phyloP scores from a whole-genome alignment of 371 early-diverging fungal species.

The Coemansia sp. region DNA sequence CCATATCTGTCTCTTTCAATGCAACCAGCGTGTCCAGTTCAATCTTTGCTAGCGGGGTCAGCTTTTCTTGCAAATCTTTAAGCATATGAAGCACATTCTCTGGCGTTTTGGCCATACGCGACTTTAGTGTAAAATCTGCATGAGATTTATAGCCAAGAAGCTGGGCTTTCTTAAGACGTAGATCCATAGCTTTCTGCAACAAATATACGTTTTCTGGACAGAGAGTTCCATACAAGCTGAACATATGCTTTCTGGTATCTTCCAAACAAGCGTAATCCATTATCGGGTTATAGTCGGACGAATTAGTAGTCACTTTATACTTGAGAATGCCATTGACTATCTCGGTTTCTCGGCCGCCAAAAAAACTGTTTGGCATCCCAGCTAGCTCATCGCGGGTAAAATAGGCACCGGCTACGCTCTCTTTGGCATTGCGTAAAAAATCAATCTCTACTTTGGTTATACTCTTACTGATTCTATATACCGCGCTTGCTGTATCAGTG shows the following conservation, averaged over 20 bases:
- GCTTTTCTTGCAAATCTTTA: background rate
- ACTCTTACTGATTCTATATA: background rate
- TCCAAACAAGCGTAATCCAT: slow-evolving; percentile 51
- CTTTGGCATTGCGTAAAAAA: background rate
- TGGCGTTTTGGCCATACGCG: slow-evolving; percentile 72
- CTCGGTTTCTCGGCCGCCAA: slow-evolving; percentile 45
- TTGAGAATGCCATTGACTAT: slow-evolving; percentile 56
- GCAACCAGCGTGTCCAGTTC: slow-evolving; percentile 58
- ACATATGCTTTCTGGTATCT: background rate
- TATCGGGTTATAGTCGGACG: slow-evolving; percentile 56
- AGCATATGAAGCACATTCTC: slow-evolving; percentile 53
- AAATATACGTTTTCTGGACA: slow-evolving; percentile 54
- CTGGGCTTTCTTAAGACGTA: slow-evolving; percentile 58
- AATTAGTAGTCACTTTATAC: slow-evolving; percentile 68
- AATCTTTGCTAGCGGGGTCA: slow-evolving; percentile 47
- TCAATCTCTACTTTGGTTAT: background rate
- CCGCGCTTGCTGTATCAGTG: background rate
- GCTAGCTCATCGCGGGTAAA: slow-evolving; percentile 59
- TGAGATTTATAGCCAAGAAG: slow-evolving; percentile 70
- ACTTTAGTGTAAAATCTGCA: slow-evolving; percentile 67
- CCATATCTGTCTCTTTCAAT: slow-evolving; percentile 55
- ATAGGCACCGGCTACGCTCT: background rate
- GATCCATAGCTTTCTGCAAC: slow-evolving; percentile 53
- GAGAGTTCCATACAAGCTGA: background rate
- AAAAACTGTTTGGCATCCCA: slow-evolving; percentile 69